Base-by-base conservation (phyloP, 495 filamentous ascomycete species). In the Aspergillus heteromorphus region DNA sequence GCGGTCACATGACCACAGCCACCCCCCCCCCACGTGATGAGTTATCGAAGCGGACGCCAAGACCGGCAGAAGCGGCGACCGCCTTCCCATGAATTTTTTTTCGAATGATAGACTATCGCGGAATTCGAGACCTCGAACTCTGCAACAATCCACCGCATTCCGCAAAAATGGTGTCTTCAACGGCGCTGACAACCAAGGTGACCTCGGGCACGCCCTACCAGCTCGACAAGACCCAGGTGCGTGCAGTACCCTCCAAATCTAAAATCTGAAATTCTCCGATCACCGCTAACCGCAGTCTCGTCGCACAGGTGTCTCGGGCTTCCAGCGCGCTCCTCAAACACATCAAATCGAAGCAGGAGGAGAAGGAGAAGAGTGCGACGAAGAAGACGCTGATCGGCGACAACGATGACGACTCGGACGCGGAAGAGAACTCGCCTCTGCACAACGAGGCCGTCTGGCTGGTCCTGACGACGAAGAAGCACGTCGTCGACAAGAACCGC, bases 391-490 rank as follows among this genome's bases (percentile, higher is more conserved):
- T 96, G 29, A 85, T 93, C 61, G 80, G 76, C 16, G 79, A 80
- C 56, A 79, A 80, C 38, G 77, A 78, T 45, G 74, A 72, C 29
- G 75, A 81, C 14, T 74, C 73, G 40, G 73, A 79, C 49, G 72
- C 63, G 11, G 69, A 74, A 10, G 69, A 74, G 55, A 61, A 66
- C n/a, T 57, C 54, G 21, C 55, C 70, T 1, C 21, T 65, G 40
- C 79, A 85, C 51, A 82, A 83, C 50, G 80, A 84, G 55, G 81
- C 88, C 2, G 76, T 97, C 51, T 95, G 88, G 87, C 81, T 98
- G 29, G 83, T 85, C 10, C 73, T 98, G 48, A 88, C 89, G 43
- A 96, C 91, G 42, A 97, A 97, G 73, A 89, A 88, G 70, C 88
- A 93, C 66, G 84, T 92, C 52, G 75, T 82, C 50, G 85, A 91